Percentiles rank a stretch among this genome's conserved stretches.
Evolutionary conservation across 352 stramenopile genomes (phyloP).

Genomic region (Pythium catenulatum): DNA sequence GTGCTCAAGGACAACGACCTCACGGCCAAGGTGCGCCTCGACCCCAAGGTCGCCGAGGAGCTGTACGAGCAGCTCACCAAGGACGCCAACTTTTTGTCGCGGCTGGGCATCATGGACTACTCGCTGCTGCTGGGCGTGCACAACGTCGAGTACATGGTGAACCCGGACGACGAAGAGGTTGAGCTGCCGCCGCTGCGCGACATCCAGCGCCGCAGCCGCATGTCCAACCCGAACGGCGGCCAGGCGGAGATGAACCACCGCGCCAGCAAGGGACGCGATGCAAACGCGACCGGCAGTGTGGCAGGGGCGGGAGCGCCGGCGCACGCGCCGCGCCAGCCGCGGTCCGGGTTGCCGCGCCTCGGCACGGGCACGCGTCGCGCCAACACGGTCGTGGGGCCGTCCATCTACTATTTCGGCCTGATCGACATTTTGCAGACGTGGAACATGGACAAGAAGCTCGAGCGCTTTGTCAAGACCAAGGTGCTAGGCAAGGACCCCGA

Average conservation of each 20-base stretch:
- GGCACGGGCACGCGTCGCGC: constrained; percentile 85
- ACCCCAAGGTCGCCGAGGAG: constrained; percentile 85
- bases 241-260: constrained; percentile 66
- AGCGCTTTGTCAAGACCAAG: constrained; percentile 93
- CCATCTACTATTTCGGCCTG: constrained; percentile 93
- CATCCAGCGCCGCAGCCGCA: constrained; percentile 44
- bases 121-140: constrained; percentile 94
- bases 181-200: constrained; percentile 42
- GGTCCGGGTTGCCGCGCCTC: constrained; percentile 70
- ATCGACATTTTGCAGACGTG: constrained; percentile 94
- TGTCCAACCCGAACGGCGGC: constrained; percentile 27
- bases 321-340: constrained; percentile 52
- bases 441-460: constrained; percentile 95
- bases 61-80: constrained; percentile 91
- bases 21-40: constrained; percentile 88
- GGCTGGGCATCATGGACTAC: constrained; percentile 95
- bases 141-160: constrained; percentile 93
- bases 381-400: constrained; percentile 92
- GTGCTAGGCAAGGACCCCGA: constrained; percentile 88
- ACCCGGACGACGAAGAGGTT: constrained; percentile 73
- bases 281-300: constrained; percentile 25
- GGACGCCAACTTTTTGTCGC: constrained; percentile 91
- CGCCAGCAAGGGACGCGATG: constrained; percentile 39
- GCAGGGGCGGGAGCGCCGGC: constrained; percentile 37
- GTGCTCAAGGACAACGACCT: constrained; percentile 94